Conservation (phyloP, 345 rosid species). For the Eucalyptus erythrocorys region DNA sequence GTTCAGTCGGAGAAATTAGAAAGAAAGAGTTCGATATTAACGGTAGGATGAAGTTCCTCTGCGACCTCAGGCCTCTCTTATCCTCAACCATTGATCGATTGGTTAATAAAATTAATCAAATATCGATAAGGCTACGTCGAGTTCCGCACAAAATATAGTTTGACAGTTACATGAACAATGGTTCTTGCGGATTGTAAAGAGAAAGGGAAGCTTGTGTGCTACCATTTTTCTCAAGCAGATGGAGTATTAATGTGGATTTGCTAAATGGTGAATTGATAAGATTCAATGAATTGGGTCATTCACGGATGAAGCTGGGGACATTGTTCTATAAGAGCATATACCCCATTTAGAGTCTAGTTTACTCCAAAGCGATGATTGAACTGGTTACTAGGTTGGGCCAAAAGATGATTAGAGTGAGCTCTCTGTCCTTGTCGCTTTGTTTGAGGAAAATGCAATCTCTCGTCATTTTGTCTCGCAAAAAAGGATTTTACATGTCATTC, state of each 20-base stretch:
- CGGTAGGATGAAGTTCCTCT: not conserved
- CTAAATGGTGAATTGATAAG: not conserved
- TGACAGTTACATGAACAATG: not conserved
- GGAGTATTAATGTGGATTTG: not conserved
- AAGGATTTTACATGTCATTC: not conserved
- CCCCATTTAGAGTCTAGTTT: not conserved
- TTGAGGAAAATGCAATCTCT: not conserved
- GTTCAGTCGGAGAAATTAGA: not conserved
- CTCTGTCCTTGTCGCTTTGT: not conserved
- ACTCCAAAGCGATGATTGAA: not conserved
- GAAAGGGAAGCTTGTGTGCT: not conserved
- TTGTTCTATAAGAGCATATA: not conserved
- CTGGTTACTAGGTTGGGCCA: not conserved
- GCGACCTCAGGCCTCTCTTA: not conserved
- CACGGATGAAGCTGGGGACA: not conserved
- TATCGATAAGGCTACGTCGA: not conserved
- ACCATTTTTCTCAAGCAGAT: not conserved
- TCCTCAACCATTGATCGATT: not conserved
- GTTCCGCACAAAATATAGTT: not conserved
- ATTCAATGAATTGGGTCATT: not conserved
- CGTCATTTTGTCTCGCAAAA: not conserved
- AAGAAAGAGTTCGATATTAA: not conserved
- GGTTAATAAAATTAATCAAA: not conserved
- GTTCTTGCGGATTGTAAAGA: not conserved
- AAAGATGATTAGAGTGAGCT: not conserved